Evolutionary conservation across 192 early-diverging fungal species (phyloP).

Genomic region (Spizellomyces punctatus): DNA sequence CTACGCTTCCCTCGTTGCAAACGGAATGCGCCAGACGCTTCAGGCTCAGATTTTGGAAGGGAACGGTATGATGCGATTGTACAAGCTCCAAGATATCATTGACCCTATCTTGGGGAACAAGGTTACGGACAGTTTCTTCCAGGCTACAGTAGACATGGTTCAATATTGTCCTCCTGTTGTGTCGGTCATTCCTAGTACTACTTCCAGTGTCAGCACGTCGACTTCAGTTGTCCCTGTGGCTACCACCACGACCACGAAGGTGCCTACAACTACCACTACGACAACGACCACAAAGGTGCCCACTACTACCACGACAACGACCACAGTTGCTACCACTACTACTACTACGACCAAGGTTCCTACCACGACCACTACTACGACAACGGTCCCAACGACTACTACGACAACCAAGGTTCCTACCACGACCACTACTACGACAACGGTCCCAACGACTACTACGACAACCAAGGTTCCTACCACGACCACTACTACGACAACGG

Average conservation of each 20-base stretch:
- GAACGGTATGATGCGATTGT: slow-evolving; percentile 39
- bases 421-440: slow-evolving; percentile 20
- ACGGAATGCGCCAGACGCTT: slow-evolving; percentile 25
- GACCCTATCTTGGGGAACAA: slow-evolving; percentile 28
- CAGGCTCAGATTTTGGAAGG: slow-evolving; percentile 36
- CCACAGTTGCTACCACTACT: neutral
- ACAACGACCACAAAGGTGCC: neutral
- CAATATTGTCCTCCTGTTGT: slow-evolving; percentile 31
- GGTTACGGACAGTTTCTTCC: slow-evolving; percentile 32
- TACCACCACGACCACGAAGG: slow-evolving; percentile 29
- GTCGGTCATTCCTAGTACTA: neutral
- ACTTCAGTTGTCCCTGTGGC: slow-evolving; percentile 7
- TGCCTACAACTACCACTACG: slow-evolving; percentile 14
- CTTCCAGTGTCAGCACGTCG: slow-evolving; percentile 17
- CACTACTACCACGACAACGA: neutral
- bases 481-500: slow-evolving; percentile 14
- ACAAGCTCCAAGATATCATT: slow-evolving; percentile 39
- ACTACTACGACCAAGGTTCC: slow-evolving; percentile 10
- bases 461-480: neutral
- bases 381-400: neutral
- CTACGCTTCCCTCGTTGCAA: slow-evolving; percentile 14
- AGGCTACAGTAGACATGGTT: slow-evolving; percentile 33
- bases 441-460: slow-evolving; percentile 10
- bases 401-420: slow-evolving; percentile 21
- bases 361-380: slow-evolving; percentile 19